phyloP scores from a whole-genome alignment of 352 stramenopile species.

The Globisporangium orthogonon region DNA sequence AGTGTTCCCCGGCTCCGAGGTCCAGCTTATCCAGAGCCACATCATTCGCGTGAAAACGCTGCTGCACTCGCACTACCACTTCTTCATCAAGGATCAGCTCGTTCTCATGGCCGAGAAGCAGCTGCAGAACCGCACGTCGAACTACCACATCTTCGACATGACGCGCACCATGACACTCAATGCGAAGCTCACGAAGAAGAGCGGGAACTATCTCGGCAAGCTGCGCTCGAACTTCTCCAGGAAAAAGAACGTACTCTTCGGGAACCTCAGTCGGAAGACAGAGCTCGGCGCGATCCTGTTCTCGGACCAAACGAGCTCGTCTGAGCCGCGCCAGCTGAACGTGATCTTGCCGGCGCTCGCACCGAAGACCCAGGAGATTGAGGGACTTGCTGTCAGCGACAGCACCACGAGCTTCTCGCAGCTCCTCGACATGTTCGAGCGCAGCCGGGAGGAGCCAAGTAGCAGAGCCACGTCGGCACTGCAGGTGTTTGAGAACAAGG shows the following conservation, averaged over 20 bases:
- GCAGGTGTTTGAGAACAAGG: constrained; percentile 62
- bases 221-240: constrained; percentile 71
- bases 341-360: constrained; percentile 46
- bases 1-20: constrained; percentile 49
- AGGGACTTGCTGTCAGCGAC: constrained; percentile 40
- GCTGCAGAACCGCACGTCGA: constrained; percentile 68
- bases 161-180: constrained; percentile 38
- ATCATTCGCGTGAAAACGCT: constrained; percentile 48
- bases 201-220: constrained; percentile 88
- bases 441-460: background rate
- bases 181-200: constrained; percentile 76
- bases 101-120: constrained; percentile 65
- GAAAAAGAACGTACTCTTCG: constrained; percentile 69
- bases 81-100: constrained; percentile 51
- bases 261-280: constrained; percentile 57
- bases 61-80: constrained; percentile 56
- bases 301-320: constrained; percentile 32
- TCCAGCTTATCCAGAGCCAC: constrained; percentile 39
- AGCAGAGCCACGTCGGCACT: constrained; percentile 14
- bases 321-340: constrained; percentile 39
- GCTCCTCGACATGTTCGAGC: constrained; percentile 43
- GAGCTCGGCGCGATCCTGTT: constrained; percentile 74
- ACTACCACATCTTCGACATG: constrained; percentile 88
- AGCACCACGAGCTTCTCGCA: constrained; percentile 40
- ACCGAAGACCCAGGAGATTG: constrained; percentile 35